Conservation (phyloP, 768 basidiomycete genomes). For the Russula brevipes region DNA sequence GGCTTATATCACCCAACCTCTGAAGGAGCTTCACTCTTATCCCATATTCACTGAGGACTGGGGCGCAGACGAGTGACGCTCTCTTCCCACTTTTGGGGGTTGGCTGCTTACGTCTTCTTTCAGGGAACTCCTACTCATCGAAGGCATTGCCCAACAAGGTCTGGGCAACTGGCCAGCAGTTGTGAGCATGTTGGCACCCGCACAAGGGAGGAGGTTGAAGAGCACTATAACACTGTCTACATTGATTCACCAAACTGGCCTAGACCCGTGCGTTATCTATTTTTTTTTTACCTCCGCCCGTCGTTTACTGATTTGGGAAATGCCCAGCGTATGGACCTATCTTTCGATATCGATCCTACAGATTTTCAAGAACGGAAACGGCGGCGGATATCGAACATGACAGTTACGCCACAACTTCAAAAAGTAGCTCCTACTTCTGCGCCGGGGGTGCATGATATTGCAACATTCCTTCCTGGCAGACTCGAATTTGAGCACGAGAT, state of each 20-base stretch:
- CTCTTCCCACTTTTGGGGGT: neutral
- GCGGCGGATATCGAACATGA: constrained; percentile 76
- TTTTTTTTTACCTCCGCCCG: constrained; percentile 2
- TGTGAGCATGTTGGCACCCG: constrained; percentile 92
- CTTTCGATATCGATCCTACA: constrained; percentile 69
- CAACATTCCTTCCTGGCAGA: constrained; percentile 91
- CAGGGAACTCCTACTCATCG: constrained; percentile 85
- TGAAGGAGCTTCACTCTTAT: constrained; percentile 89
- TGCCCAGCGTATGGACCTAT: constrained; percentile 40
- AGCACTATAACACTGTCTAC: constrained; percentile 81
- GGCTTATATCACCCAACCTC: constrained; percentile 15
- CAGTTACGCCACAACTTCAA: constrained; percentile 48
- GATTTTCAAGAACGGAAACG: constrained; percentile 89
- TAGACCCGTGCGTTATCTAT: constrained; percentile 53
- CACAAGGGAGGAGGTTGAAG: constrained; percentile 86
- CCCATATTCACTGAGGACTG: constrained; percentile 92
- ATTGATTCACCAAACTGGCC: constrained; percentile 77
- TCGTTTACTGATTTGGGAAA: constrained; percentile 18
- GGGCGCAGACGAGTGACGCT: constrained; percentile 93
- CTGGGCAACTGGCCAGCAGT: constrained; percentile 97
- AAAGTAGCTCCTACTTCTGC: constrained; percentile 82
- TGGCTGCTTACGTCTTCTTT: constrained; percentile 9
- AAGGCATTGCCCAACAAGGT: constrained; percentile 82
- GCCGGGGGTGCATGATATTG: constrained; percentile 88
- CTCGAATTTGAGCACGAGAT: constrained; percentile 97